phyloP scores from a whole-genome alignment of 441 rosid species.

The Dalechampia spathulata region DNA sequence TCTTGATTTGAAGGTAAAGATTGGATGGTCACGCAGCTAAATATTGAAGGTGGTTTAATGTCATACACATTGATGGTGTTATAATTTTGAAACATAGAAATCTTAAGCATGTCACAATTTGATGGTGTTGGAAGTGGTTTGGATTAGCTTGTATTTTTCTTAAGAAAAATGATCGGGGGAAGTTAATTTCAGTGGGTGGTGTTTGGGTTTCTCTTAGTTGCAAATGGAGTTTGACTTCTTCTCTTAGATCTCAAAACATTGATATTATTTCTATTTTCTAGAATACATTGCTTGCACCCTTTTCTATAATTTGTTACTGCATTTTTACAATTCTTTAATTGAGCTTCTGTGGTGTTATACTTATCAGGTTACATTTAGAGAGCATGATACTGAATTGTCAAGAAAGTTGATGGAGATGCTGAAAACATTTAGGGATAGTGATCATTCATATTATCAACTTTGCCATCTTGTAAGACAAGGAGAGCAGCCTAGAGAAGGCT shows the following conservation, averaged over 20 bases:
- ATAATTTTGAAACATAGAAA: background rate
- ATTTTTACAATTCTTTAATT: constrained; percentile 2
- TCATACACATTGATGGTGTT: no score
- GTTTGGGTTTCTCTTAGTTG: background rate
- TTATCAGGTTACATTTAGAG: constrained; percentile 56
- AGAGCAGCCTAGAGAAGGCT: constrained; percentile 94
- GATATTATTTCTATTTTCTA: background rate
- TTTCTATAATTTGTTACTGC: background rate
- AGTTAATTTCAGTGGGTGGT: background rate
- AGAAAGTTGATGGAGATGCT: constrained; percentile 59
- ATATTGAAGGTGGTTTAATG: background rate
- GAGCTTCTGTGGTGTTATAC: constrained; percentile 8
- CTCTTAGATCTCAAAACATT: background rate
- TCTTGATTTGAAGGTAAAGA: background rate
- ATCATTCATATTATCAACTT: constrained; percentile 66
- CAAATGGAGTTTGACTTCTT: background rate
- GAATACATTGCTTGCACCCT: background rate
- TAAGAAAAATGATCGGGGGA: background rate
- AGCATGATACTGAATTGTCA: constrained; percentile 78
- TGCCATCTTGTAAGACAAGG: constrained; percentile 91
- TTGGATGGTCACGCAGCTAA: background rate
- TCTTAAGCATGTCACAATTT: background rate
- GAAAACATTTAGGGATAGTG: constrained; percentile 61
- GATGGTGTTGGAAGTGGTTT: background rate
- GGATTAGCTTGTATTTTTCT: background rate